Base-by-base conservation (phyloP, 352 stramenopile species). In the Stephanocyclus meneghinianus region DNA sequence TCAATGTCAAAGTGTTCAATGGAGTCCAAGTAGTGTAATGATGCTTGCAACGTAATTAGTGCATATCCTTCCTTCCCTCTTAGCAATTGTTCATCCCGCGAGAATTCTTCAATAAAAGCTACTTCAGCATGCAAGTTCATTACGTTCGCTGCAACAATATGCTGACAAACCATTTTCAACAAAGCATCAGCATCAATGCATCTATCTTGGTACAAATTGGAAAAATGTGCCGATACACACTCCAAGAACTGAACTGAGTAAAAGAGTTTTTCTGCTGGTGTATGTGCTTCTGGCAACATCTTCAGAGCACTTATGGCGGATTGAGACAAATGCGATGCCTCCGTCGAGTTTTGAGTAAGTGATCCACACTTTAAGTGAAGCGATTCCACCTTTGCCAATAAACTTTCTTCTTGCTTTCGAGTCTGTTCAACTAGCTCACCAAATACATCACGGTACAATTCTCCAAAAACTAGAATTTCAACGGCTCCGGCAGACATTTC, bases 41-140 rank as follows among this genome's bases (percentile, higher is more conserved):
- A 88, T 64, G 89, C 89, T 71, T 92, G 87, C 26, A 94, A 48
- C 45, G 87, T 94, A 11, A 91, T 89, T 5, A 94, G 67, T 10
- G 87, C 81, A 75, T 94, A 94, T 11, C 89, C 89, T 82, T 94
- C 89, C 74, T 87, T 89, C 5, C 89, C 89, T 30, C 81, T 81
- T 2, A 92, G 60, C 6, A 94, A 72, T 55, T 91, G 85, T 60
- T 92, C 82, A 62, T 94, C 87, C 56, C 85, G 76, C 7, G 89
- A 86, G 84, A 94, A 94, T 72, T 94, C 89, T 80, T 94, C 89
- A 69, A 94, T 72, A 62, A 94, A 94, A 29, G 80, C 78, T 42
- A 92, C 77, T 72, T 94, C 86, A 40, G 87, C 85, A 79, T 92
- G 86, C 37, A 92, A 89, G 51, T 81, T 37, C 5, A 55, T 40